Percentiles rank a stretch among this genome's conserved stretches.
Evolutionary conservation across 2,329 filamentous ascomycete species (phyloP).

Genomic region (Tolypocladium amazonense): DNA sequence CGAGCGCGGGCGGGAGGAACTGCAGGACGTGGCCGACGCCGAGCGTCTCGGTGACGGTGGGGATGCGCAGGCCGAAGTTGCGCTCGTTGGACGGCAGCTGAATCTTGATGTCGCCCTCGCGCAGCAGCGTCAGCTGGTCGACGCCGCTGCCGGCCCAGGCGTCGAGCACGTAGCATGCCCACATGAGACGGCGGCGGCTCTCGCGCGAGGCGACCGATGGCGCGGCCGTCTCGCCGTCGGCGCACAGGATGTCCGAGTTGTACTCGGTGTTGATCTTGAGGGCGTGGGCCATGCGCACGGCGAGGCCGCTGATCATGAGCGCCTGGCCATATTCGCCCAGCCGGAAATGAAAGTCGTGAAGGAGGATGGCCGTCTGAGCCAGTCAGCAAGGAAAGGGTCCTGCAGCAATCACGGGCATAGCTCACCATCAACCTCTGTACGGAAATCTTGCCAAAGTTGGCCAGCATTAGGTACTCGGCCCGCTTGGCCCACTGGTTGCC

Average conservation of each 20-base stretch:
- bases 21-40: constrained; percentile 29
- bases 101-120: constrained; percentile 29
- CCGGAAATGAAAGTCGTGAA: constrained; percentile 29
- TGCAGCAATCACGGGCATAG: not conserved
- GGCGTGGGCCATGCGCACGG: constrained; percentile 30
- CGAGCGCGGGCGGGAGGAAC: constrained; percentile 26
- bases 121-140: constrained; percentile 26
- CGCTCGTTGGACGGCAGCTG: constrained; percentile 28
- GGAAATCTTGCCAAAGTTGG: constrained; percentile 27
- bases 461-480: constrained; percentile 23
- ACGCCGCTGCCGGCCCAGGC: constrained; percentile 28
- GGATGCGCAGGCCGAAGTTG: constrained; percentile 29
- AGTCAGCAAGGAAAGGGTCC: not conserved
- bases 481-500: constrained; percentile 27
- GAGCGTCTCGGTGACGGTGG: constrained; percentile 27
- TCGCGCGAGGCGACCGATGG: constrained; percentile 26
- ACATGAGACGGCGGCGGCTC: constrained; percentile 28
- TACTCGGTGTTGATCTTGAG: constrained; percentile 27
- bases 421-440: constrained; percentile 27
- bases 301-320: constrained; percentile 28
- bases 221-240: constrained; percentile 16
- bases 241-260: constrained; percentile 25
- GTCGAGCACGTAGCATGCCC: constrained; percentile 30
- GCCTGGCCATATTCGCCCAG: constrained; percentile 28
- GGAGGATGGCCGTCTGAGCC: constrained; percentile 23